Conservation (phyloP, 2,329 filamentous ascomycete species). For the Apiospora saccharicola region DNA sequence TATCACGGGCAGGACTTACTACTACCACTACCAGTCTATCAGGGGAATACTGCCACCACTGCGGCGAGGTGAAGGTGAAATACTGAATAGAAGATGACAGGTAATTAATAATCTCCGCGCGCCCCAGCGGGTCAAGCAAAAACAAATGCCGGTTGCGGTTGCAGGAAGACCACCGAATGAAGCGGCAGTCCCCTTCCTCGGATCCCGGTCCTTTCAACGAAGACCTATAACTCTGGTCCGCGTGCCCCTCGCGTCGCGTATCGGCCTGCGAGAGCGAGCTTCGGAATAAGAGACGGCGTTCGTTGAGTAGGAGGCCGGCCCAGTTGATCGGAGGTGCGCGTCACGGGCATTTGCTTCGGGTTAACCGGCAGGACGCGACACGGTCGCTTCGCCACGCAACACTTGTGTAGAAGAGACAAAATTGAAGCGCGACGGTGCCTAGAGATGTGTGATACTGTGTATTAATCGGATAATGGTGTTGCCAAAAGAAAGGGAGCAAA, state of each 20-base stretch:
- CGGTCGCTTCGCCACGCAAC: slow-evolving; percentile 5
- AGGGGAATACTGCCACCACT: background rate
- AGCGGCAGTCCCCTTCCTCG: slow-evolving; percentile 25
- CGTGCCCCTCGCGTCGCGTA: background rate
- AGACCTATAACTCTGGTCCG: background rate
- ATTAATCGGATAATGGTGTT: background rate
- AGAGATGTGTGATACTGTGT: slow-evolving; percentile 4
- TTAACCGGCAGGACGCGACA: slow-evolving; percentile 26
- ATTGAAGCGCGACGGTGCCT: slow-evolving; percentile 13
- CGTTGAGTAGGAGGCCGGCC: slow-evolving; percentile 27
- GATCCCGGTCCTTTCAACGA: slow-evolving; percentile 28
- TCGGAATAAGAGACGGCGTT: slow-evolving; percentile 1
- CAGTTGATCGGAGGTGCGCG: slow-evolving; percentile 25
- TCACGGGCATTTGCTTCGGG: slow-evolving; percentile 23
- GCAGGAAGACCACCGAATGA: slow-evolving; percentile 22
- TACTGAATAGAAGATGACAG: background rate
- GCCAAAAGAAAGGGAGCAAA: background rate
- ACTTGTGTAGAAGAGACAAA: background rate
- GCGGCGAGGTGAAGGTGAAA: background rate
- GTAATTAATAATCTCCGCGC: slow-evolving; percentile 7
- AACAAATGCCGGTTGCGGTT: slow-evolving; percentile 27
- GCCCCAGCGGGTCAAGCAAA: slow-evolving; percentile 27
- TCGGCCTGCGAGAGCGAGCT: background rate
- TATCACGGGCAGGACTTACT: slow-evolving; percentile 7
- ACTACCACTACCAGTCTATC: background rate